Base-by-base conservation (phyloP, 1,284 basidiomycete genomes). In the Papiliotrema terrestris region DNA sequence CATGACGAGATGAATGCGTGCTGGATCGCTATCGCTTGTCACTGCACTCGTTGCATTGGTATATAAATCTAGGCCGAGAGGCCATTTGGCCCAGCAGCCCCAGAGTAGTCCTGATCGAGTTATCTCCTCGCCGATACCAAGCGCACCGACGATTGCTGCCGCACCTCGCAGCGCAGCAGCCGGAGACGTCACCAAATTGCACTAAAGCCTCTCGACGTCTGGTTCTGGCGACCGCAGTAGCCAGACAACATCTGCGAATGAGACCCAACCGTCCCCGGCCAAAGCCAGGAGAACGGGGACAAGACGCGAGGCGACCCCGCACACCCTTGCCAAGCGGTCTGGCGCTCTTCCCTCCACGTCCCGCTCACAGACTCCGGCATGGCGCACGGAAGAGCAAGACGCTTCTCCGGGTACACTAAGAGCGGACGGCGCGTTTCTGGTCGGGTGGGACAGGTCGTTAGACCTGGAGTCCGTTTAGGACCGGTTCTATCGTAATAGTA, bases 21-120 rank as follows among this genome's bases (percentile, higher is more conserved):
- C n/a, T 29, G 17, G 25, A 37, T n/a, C n/a, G 29, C 23, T 22
- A 49, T 37, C 25, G 17, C n/a, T 22, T 11, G 29, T 32, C 11
- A 11, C 29, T 6, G 5, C 5, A 32, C 11, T 32, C 29, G 5
- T 32, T 11, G 29, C 29, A 11, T 39, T 15, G 20, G 23, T 45
- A 17, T 37, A 69, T 65, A 73, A 71, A 76, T 76, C 75, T 77
- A 77, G 74, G 75, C 75, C 61, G 32, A 25, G 57, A 57, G 61
- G 73, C 66, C 68, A 71, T 72, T 48, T 25, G 29, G 54, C 57
- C 59, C 62, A 65, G 71, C 74, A 77, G 73, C 61, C 73, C 72
- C 75, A 77, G 75, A 77, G 74, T 76, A 77, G 75, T 77, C 75
- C 75, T 77, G 75, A 77, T 77, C 73, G 75, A 76, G 75, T 77